These are phyloP conservation scores for Annulohypoxylon truncatum DNA, from an alignment of 2,329 filamentous ascomycete genomes.

Conservation along the genomic window DNA sequence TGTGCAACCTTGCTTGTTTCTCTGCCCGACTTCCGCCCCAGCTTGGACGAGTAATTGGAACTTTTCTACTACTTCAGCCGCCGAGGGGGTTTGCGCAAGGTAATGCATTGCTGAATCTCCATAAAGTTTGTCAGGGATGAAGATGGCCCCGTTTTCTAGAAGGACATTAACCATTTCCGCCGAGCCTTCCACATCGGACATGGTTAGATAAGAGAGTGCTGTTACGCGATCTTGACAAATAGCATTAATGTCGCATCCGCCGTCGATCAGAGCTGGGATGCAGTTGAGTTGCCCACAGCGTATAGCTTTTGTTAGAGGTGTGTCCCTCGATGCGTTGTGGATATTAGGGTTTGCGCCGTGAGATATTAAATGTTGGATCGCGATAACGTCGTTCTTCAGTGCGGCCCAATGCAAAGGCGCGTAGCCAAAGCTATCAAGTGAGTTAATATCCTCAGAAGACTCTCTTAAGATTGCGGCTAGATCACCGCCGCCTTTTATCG, in stretches of 20 bases:
- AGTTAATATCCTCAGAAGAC: slow-evolving; percentile 12
- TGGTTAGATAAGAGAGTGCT: neutral
- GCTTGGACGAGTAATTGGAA: slow-evolving; percentile 11
- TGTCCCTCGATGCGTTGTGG: fast-evolving
- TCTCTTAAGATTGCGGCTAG: slow-evolving; percentile 5
- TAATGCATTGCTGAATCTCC: neutral
- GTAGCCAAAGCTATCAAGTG: neutral
- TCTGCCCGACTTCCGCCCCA: neutral
- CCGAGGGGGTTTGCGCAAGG: neutral
- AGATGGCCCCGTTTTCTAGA: neutral
- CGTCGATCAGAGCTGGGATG: neutral
- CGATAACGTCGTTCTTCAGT: neutral
- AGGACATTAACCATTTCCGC: neutral
- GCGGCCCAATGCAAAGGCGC: slow-evolving; percentile 24
- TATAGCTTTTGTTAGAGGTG: slow-evolving; percentile 5
- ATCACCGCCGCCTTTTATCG: slow-evolving; percentile 2
- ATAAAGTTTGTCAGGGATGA: neutral
- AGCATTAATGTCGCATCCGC: slow-evolving; percentile 16
- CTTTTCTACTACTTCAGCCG: slow-evolving; percentile 9
- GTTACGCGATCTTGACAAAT: fast-evolving
- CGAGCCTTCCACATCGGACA: neutral
- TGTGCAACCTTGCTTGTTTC: neutral
- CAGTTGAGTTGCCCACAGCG: neutral
- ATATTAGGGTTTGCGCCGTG: slow-evolving; percentile 19
- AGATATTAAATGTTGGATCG: slow-evolving; percentile 6